phyloP scores from a whole-genome alignment of 2,329 filamentous ascomycete species.

The Fusarium sp. region DNA sequence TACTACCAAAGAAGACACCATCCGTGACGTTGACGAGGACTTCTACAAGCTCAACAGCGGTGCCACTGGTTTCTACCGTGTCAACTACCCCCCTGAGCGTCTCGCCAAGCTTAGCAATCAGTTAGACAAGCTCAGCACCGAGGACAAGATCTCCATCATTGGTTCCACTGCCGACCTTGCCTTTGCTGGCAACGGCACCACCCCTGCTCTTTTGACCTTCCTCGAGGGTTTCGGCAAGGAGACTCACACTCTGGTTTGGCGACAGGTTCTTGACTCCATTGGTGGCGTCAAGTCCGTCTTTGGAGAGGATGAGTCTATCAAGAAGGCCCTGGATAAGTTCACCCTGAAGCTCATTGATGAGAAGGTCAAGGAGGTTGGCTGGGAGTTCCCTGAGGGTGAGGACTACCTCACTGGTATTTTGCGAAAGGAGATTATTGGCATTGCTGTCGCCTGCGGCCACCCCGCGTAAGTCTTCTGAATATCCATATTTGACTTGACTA shows the following conservation, averaged over 20 bases:
- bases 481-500: constrained; percentile 34
- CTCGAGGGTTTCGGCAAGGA: constrained; percentile 87
- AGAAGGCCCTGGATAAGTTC: constrained; percentile 81
- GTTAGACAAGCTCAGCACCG: constrained; percentile 79
- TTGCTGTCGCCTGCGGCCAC: constrained; percentile 82
- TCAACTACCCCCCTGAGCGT: constrained; percentile 89
- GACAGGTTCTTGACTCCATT: constrained; percentile 83
- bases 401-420: constrained; percentile 86
- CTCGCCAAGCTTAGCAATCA: constrained; percentile 83
- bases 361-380: constrained; percentile 84
- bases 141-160: constrained; percentile 93
- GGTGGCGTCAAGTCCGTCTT: constrained; percentile 87
- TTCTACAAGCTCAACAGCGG: constrained; percentile 97
- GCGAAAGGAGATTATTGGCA: constrained; percentile 81
- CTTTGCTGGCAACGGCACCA: constrained; percentile 86
- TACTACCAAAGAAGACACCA: constrained; percentile 79
- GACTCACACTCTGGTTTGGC: constrained; percentile 89
- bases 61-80: constrained; percentile 89
- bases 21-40: constrained; percentile 78
- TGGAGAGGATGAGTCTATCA: constrained; percentile 77
- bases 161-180: constrained; percentile 92
- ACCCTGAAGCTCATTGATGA: constrained; percentile 80
- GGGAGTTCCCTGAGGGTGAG: constrained; percentile 83
- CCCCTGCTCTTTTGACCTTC: constrained; percentile 84
- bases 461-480: constrained; percentile 67